Base-by-base conservation (phyloP, 2,329 filamentous ascomycete genomes). In the Orbilia quercus region DNA sequence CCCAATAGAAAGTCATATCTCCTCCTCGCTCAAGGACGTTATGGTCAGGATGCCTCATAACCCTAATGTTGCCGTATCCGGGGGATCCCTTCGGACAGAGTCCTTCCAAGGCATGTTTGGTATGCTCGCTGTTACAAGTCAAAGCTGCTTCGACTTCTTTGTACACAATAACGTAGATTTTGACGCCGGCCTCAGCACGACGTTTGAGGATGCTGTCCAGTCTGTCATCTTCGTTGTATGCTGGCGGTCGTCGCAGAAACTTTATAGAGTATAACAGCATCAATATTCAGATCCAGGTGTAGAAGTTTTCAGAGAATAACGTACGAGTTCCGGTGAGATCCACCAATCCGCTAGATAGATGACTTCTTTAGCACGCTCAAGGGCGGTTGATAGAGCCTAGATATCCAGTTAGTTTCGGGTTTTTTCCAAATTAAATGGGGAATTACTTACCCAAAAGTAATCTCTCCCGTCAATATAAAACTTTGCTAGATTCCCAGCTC, bases 321-420 rank as follows among this genome's bases (percentile, higher is more conserved):
- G 45, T 65, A 75, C 76, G 18, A 95, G 82, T 81, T 95, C 91
- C 0, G 91, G 95, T 2, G 91, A 96, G 12, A 98, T 83, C 95
- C 95, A 98, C 95, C 94, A 99, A 79, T 98, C 95, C 71, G 85
- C 90, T 76, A 99, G 96, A 81, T 98, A 99, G 77, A 99, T 97
- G 48, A 90, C 90, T 81, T 98, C 94, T 78, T 90, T 90, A 38
- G 95, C 95, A 71, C 89, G 85, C 75, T 98, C 93, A n/a, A 98
- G 84, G 0, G 93, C 94, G 34, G 89, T 88, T 0, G 92, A 96
- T 9, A 99, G 92, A 16, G 95, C 69, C 69, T 73, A 25, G 11
- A 20, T 14, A 53, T 18, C n/a, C n/a, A n/a, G n/a, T n/a, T 28
- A 22, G 79, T 31, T 31, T 31, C 9, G 40, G 16, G 12, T 82